These are phyloP conservation scores for Odontarrhena argentea DNA, from an alignment of 345 rosid species.

Conservation along the genomic window DNA sequence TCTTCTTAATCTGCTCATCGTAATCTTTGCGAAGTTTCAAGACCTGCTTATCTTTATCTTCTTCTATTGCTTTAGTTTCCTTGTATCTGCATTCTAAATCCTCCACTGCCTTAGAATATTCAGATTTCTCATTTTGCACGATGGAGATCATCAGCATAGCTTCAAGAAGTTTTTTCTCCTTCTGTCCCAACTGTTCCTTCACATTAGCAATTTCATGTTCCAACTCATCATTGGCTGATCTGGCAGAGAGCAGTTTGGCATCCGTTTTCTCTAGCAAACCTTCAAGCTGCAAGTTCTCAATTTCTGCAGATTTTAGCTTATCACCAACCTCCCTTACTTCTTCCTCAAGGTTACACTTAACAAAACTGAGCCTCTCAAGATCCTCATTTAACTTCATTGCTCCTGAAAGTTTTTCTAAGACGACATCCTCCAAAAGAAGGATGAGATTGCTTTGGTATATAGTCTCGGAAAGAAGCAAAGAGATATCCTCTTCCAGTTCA, in stretches of 20 bases:
- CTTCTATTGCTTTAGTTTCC: slow-evolving; percentile 50
- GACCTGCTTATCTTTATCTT: slow-evolving; percentile 55
- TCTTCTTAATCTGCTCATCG: slow-evolving; percentile 54
- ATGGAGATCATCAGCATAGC: slow-evolving; percentile 48
- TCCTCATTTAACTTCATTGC: slow-evolving; percentile 47
- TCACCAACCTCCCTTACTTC: slow-evolving; percentile 50
- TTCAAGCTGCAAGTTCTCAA: slow-evolving; percentile 46
- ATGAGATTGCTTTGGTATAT: slow-evolving; percentile 61
- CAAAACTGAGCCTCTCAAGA: slow-evolving; percentile 48
- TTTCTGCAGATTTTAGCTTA: slow-evolving; percentile 45
- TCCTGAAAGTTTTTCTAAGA: slow-evolving; percentile 52
- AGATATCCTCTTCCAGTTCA: slow-evolving; percentile 65
- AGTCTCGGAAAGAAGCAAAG: slow-evolving; percentile 49
- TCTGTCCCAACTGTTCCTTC: slow-evolving; percentile 49
- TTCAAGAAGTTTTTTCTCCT: slow-evolving; percentile 51
- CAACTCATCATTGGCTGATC: slow-evolving; percentile 49
- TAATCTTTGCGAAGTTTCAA: slow-evolving; percentile 56
- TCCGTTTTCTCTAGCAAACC: slow-evolving; percentile 44
- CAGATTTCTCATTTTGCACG: slow-evolving; percentile 46
- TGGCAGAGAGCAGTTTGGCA: slow-evolving; percentile 47
- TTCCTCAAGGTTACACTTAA: slow-evolving; percentile 57
- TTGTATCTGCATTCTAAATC: slow-evolving; percentile 62
- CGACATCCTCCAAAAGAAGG: slow-evolving; percentile 52
- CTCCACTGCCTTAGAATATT: slow-evolving; percentile 50
- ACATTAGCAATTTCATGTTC: slow-evolving; percentile 50